Evolutionary conservation across 345 rosid species (phyloP), one percentile per base, ranked within the genome.

Genomic region (Angophora floribunda): DNA sequence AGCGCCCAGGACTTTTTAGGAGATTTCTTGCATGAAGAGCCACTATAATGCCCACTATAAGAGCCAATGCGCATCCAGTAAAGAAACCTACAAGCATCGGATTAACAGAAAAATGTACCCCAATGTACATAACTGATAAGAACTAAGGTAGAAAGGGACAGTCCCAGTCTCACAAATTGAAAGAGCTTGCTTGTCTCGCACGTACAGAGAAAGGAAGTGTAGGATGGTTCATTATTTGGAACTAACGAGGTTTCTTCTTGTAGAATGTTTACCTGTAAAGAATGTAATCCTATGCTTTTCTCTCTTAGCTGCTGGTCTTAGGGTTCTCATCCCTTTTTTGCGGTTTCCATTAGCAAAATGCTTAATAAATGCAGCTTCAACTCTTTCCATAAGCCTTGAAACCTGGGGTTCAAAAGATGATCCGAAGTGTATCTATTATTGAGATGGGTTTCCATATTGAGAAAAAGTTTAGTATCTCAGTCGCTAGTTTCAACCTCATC

Each of bases 201-300:
- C 75, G 19, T 63, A 14, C 75, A n/a, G 41, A 63, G 75, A 63
- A n/a, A 63, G 36, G n/a, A 7, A 63, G 67, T 28, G 13, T n/a
- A 63, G 41, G 41, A 84, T 88, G 88, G 47, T 51, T 85, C 53
- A 11, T 16, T 24, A 85, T 30, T 85, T 24, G 55, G 36, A 51
- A 51, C 61, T 63, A 32, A 63, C 19, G 75, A 63, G 75, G 75
- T 63, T 63, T 63, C 36, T 63, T 63, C 75, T 63, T 13, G 19
- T 32, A n/a, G 75, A 63, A n/a, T 49, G 84, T 17, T 91, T 88
- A 93, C 96, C 98, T 85, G 95, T 92, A 85, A 90, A 92, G 91
- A 96, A 96, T 52, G 96, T 93, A 55, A 92, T 92, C 9, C 95
- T 94, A 90, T 95, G 97, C 91, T 91, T 93, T 88, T 94, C 97